phyloP scores from a whole-genome alignment of 2,329 filamentous ascomycete species.

The Sordariomycetes sp. region DNA sequence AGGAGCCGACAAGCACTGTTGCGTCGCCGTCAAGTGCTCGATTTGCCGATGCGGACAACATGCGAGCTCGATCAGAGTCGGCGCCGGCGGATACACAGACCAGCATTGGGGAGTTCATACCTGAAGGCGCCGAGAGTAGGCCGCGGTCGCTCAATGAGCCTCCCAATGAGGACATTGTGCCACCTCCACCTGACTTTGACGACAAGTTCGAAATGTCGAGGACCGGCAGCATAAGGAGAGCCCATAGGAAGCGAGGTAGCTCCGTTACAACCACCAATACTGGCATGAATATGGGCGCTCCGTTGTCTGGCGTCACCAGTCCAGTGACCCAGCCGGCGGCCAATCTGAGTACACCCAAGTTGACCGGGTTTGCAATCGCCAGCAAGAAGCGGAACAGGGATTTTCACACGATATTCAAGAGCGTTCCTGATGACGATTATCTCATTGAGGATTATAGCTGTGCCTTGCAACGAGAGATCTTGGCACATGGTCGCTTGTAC shows the following conservation, averaged over 20 bases:
- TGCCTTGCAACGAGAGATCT: constrained; percentile 87
- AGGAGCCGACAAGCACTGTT: constrained; percentile 45
- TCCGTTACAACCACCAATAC: constrained; percentile 58
- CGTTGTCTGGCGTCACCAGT: constrained; percentile 60
- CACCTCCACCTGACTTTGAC: constrained; percentile 53
- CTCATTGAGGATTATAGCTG: constrained; percentile 98
- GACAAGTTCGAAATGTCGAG: constrained; percentile 52
- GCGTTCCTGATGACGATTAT: constrained; percentile 95
- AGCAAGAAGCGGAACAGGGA: constrained; percentile 94
- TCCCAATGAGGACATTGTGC: constrained; percentile 47
- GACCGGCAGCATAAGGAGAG: constrained; percentile 59
- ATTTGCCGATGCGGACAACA: constrained; percentile 39
- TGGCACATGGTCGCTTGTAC: constrained; percentile 87
- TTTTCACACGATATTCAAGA: constrained; percentile 89
- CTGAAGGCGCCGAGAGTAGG: constrained; percentile 26
- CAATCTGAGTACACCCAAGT: constrained; percentile 55
- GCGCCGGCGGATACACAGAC: constrained; percentile 39
- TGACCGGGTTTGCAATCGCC: constrained; percentile 92
- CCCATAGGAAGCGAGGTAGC: constrained; percentile 71
- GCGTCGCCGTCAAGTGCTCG: constrained; percentile 48
- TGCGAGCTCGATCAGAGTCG: constrained; percentile 45
- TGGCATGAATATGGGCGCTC: constrained; percentile 49
- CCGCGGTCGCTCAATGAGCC: constrained; percentile 44
- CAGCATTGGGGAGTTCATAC: constrained; percentile 14
- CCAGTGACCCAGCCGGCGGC: constrained; percentile 57